Evolutionary conservation across 208 protist genomes (phyloP).

Genomic region (Herpetomonas samuelpessoai): DNA sequence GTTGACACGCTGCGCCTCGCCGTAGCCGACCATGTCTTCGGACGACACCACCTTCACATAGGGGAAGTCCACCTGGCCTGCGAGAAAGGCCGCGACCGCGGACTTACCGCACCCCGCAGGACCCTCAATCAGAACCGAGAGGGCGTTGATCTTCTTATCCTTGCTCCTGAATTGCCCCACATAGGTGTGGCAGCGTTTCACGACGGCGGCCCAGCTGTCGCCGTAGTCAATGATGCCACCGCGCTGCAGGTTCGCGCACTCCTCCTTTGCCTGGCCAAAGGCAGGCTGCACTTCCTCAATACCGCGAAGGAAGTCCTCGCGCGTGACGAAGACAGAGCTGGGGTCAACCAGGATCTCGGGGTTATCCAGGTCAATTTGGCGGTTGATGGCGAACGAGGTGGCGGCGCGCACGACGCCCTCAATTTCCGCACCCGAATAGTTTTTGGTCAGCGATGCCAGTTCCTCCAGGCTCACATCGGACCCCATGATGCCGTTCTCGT

Average conservation of each 20-base stretch:
- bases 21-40: constrained; percentile 92
- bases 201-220: constrained; percentile 63
- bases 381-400: constrained; percentile 89
- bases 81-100: constrained; percentile 93
- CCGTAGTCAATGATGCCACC: constrained; percentile 96
- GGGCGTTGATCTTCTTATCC: constrained; percentile 86
- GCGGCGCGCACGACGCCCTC: constrained; percentile 89
- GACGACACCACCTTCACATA: constrained; percentile 97
- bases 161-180: constrained; percentile 82
- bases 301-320: constrained; percentile 69
- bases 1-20: constrained; percentile 87
- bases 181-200: constrained; percentile 50
- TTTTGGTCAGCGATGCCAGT: constrained; percentile 96
- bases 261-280: constrained; percentile 95
- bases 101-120: constrained; percentile 94
- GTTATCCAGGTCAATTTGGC: constrained; percentile 86
- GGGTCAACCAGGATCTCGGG: constrained; percentile 55
- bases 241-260: constrained; percentile 79
- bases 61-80: constrained; percentile 90
- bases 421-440: constrained; percentile 98
- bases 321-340: constrained; percentile 56
- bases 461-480: constrained; percentile 92
- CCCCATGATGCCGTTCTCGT: constrained; percentile 85
- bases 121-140: constrained; percentile 95
- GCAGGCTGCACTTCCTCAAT: constrained; percentile 94